Evolutionary conservation across 177 flowering plant species (phyloP), one percentile per base, ranked within the genome.

Genomic region (Vitis hybrid): DNA sequence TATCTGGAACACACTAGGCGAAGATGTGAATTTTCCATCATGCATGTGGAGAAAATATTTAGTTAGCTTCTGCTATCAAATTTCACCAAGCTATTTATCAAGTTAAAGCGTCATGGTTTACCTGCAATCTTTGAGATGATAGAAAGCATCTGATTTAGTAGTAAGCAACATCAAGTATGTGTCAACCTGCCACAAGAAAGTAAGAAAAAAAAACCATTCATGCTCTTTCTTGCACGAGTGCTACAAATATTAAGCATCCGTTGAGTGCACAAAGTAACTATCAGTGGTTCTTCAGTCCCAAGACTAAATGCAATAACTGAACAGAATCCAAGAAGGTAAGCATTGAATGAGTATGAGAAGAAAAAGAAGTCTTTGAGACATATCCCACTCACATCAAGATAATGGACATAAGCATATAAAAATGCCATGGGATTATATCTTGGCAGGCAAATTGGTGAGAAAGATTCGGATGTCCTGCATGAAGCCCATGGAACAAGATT

Each of bases 81-180:
- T 53, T 3, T 6, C 10, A 57, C 26, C 18, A 5, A 10, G 5
- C 8, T 20, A 48, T 22, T 2, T 14, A 3, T 45, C 2, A 52
- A 14, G 18, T 19, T 16, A 19, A 48, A 71, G 8, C 45, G 4
- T 34, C 18, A 53, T 5, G 55, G 49, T 22, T 69, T 80, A 92
- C 99, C 99, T 89, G 91, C 98, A 89, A 74, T 93, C 99, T 77
- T 93, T 96, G 12, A 96, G 94, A 83, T 92, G 97, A 80, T 86
- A 90, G 68, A 96, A 96, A 77, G 98, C 92, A 86, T 93, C 97
- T 59, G 99, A 90, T 80, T 90, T 86, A 66, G 99, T 91, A 45
- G 99, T 93, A 67, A 95, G 93, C 88, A 95, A 78, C 81, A 93
- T 79, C 80, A 95, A 80, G 78, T 91, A 95, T 51, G 97, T 93